Evolutionary conservation across 2,329 filamentous ascomycete genomes (phyloP).

Genomic region (Aureobasidium sp.): DNA sequence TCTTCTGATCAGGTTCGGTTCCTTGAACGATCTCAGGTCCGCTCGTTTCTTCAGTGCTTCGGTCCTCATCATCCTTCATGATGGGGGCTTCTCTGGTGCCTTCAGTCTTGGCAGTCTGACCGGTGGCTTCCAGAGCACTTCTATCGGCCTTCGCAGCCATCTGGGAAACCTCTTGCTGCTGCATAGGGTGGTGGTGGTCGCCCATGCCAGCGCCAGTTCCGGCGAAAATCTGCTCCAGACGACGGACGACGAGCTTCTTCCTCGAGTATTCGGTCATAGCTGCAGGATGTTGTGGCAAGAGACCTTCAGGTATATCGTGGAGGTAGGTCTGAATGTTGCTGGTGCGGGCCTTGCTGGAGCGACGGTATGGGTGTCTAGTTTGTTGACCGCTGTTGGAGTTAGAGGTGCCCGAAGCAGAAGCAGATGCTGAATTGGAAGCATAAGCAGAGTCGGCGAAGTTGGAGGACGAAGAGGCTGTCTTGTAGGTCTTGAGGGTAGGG

Average conservation of each 20-base stretch:
- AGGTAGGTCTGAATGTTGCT: conserved; percentile 62
- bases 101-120: conserved; percentile 29
- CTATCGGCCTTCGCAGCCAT: conserved; percentile 43
- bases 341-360: conserved; percentile 32
- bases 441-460: conserved; percentile 48
- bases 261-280: conserved; percentile 63
- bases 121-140: conserved; percentile 32
- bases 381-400: conserved; percentile 22
- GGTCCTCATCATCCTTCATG: conserved; percentile 27
- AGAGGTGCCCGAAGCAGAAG: conserved; percentile 36
- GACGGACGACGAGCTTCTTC: conserved; percentile 67
- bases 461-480: conserved; percentile 52
- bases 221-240: conserved; percentile 74
- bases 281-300: conserved; percentile 52
- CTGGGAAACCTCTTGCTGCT: conserved; percentile 50
- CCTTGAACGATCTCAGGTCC: not conserved
- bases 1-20: conserved; percentile 1
- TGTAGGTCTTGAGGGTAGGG: conserved; percentile 46
- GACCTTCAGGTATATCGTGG: conserved; percentile 61
- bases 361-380: conserved; percentile 11
- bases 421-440: conserved; percentile 51
- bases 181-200: conserved; percentile 42
- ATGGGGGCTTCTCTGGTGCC: conserved; percentile 41
- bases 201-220: conserved; percentile 49
- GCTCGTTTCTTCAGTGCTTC: conserved; percentile 15